Evolutionary conservation across 805 yeast species (phyloP).

Genomic region (Danielia oregonensis): DNA sequence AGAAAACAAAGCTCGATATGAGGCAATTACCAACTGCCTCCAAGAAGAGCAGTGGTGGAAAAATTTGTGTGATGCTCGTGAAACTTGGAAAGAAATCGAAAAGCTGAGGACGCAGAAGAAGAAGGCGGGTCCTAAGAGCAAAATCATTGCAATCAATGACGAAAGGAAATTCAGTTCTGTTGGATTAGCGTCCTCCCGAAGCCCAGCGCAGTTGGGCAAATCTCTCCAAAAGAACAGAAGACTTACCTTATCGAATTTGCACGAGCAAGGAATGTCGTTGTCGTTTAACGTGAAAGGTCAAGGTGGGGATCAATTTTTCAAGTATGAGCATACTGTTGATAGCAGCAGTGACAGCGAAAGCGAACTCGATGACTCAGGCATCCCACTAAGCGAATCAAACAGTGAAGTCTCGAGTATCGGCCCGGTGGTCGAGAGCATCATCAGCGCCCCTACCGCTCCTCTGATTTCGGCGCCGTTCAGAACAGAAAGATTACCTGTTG

Average conservation of each 20-base stretch:
- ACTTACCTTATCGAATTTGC: slow-evolving; percentile 60
- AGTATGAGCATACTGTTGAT: slow-evolving; percentile 20
- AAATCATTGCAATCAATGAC: slow-evolving; percentile 9
- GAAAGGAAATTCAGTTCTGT: slow-evolving; percentile 25
- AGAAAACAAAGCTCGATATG: slow-evolving; percentile 22
- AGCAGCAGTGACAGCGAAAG: slow-evolving; percentile 23
- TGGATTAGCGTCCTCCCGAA: slow-evolving; percentile 16
- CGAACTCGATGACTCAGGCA: slow-evolving; percentile 14
- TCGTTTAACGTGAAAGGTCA: slow-evolving; percentile 72
- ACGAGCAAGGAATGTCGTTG: slow-evolving; percentile 62
- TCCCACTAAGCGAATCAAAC: background rate
- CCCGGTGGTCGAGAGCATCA: background rate
- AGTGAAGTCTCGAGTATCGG: background rate
- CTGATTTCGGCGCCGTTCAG: background rate
- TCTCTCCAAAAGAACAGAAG: slow-evolving; percentile 32
- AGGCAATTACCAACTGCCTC: slow-evolving; percentile 48
- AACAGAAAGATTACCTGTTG: background rate
- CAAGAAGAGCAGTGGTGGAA: slow-evolving; percentile 84
- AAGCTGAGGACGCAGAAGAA: slow-evolving; percentile 21
- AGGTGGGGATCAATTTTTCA: slow-evolving; percentile 26
- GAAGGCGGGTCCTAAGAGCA: slow-evolving; percentile 2
- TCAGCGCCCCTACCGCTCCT: background rate
- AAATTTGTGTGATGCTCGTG: slow-evolving; percentile 58
- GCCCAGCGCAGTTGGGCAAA: slow-evolving; percentile 11
- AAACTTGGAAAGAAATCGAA: slow-evolving; percentile 31